These are phyloP conservation scores for carrot (Daucus carota) DNA, from an alignment of 129 eudicot species.

Conservation along the genomic window DH1_v3.0 NC_030386.2:20606501-20607000, in stretches of 20 bases:
- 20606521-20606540: conserved; percentile 99
- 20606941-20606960: conserved; percentile 40
- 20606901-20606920: conserved; percentile 98
- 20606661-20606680: conserved; percentile 84
- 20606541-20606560: conserved; percentile 99
- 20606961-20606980: conserved; percentile 68
- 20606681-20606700: conserved; percentile 40
- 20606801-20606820: conserved; percentile 67
- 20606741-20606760: conserved; percentile 93
- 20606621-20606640: conserved; percentile 92
- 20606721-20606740: conserved; percentile 57
- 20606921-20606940: conserved; percentile 77
- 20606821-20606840: conserved; percentile 76
- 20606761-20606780: conserved; percentile 96
- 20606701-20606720: conserved; percentile 17
- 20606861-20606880: conserved; percentile 89
- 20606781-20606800: conserved; percentile 98
- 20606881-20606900: conserved; percentile 94
- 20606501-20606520: conserved; percentile 94
- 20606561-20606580: conserved; percentile 92
- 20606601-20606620: conserved; percentile 99
- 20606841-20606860: conserved; percentile 95
- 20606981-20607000: conserved; percentile 28
- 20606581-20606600: conserved; percentile 81
- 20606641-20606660: conserved; percentile 54